Conservation (phyloP, 2,329 filamentous ascomycete genomes). For the Parascedosporium putredinis region DNA sequence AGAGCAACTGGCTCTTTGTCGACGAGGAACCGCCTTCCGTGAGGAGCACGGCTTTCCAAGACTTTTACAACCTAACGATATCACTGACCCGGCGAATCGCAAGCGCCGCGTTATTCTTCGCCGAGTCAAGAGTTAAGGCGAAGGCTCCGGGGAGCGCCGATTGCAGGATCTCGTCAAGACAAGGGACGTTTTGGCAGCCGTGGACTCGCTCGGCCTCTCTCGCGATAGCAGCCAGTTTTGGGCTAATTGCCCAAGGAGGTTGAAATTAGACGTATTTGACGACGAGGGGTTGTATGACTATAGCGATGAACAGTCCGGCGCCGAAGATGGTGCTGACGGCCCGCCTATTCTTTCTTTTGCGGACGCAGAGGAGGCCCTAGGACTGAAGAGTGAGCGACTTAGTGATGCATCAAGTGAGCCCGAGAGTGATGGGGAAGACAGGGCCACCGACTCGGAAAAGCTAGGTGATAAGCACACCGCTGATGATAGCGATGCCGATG, state of each 20-base stretch:
- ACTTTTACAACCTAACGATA: conserved; percentile 59
- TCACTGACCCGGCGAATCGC: conserved; percentile 62
- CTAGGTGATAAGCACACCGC: conserved; percentile 14
- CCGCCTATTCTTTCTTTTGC: not conserved
- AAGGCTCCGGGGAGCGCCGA: conserved; percentile 21
- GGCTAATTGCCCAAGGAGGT: conserved; percentile 35
- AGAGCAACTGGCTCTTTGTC: conserved; percentile 58
- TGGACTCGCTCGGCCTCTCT: conserved; percentile 33
- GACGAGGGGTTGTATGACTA: conserved; percentile 16
- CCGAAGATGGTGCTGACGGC: not conserved
- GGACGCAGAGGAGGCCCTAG: not conserved
- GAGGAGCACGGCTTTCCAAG: conserved; percentile 62
- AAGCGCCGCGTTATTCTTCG: conserved; percentile 57
- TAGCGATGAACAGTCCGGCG: conserved; percentile 10
- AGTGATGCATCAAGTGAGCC: not conserved
- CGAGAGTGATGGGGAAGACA: not conserved
- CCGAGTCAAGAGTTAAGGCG: conserved; percentile 56
- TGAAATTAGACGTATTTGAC: conserved; percentile 37
- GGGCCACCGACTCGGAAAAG: conserved; percentile 15
- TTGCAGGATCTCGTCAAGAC: conserved; percentile 24
- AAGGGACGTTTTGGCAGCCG: conserved; percentile 39
- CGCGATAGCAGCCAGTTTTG: conserved; percentile 31
- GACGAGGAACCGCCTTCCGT: conserved; percentile 57
- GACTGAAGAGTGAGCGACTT: not conserved
- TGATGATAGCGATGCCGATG: conserved; percentile 14